A percentile compares a stretch with the other conserved stretches of the same genome.
phyloP scores from a whole-genome alignment of 129 eudicot genomes.

The Tagetes erecta region DNA sequence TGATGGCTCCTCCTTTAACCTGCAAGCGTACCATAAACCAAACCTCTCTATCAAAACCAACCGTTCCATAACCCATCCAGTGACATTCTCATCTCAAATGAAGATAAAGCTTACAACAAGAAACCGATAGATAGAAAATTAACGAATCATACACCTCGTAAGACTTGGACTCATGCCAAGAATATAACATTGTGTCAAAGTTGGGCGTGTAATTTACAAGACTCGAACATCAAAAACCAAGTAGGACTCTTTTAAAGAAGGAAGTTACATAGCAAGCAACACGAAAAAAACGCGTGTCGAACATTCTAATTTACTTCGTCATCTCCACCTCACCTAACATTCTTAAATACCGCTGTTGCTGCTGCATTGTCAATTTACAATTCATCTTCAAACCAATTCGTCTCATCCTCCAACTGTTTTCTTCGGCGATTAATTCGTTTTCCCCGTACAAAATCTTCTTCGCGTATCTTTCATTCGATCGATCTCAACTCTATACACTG shows the following conservation, averaged over 20 bases:
- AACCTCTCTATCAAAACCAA: too few species aligned
- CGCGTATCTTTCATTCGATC: constrained; percentile 7
- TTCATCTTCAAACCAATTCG: constrained; percentile 4
- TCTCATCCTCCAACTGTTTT: constrained; percentile 5
- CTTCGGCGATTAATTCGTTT: constrained; percentile 27
- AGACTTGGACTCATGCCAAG: too few species aligned
- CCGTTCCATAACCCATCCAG: too few species aligned
- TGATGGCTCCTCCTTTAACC: too few species aligned
- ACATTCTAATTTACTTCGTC: constrained; percentile 6
- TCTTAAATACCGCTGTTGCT: not conserved
- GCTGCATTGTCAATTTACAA: not conserved
- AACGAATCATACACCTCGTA: too few species aligned
- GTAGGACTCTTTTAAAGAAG: not conserved
- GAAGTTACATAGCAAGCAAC: not conserved
- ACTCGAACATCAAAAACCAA: too few species aligned
- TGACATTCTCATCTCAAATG: too few species aligned
- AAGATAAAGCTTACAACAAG: too few species aligned
- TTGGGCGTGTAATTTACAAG: too few species aligned
- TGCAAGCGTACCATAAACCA: too few species aligned
- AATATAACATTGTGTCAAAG: constrained; percentile 13
- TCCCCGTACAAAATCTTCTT: constrained; percentile 6
- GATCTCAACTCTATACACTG: constrained; percentile 27
- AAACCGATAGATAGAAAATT: too few species aligned
- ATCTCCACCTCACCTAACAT: constrained; percentile 33
- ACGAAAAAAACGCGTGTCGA: not conserved